phyloP scores from a whole-genome alignment of 306 rosid genomes.

The Lathyrus sativus region DNA sequence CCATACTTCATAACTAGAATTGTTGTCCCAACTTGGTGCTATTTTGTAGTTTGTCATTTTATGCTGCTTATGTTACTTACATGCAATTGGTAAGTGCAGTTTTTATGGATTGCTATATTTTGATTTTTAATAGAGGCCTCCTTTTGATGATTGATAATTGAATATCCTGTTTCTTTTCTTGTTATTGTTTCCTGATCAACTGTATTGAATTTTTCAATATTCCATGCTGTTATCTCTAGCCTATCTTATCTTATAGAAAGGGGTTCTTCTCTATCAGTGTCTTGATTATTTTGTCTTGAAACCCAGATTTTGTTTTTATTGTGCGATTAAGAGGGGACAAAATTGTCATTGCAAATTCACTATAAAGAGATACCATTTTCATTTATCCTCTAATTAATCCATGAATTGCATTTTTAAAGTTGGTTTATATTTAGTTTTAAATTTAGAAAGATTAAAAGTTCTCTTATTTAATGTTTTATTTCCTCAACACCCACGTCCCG shows the following conservation, averaged over 20 bases:
- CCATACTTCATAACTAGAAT: constrained; percentile 49
- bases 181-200: constrained; percentile 23
- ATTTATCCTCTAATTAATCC: background rate
- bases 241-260: constrained; percentile 27
- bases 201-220: constrained; percentile 26
- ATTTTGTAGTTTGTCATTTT: constrained; percentile 43
- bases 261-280: constrained; percentile 19
- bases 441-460: background rate
- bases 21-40: constrained; percentile 48
- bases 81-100: constrained; percentile 40
- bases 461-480: background rate
- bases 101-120: constrained; percentile 44
- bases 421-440: constrained; percentile 10
- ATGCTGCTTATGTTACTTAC: constrained; percentile 48
- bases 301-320: constrained; percentile 10
- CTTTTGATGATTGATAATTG: constrained; percentile 25
- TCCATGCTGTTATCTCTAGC: constrained; percentile 27
- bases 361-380: constrained; percentile 6
- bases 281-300: constrained; percentile 18
- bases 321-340: constrained; percentile 4
- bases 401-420: background rate
- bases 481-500: constrained; percentile 18
- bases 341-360: constrained; percentile 22
- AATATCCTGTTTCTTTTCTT: constrained; percentile 12
- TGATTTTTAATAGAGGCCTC: constrained; percentile 31